These are phyloP conservation scores for Mycena metata DNA, from an alignment of 768 basidiomycete genomes.

Conservation along the genomic window DNA sequence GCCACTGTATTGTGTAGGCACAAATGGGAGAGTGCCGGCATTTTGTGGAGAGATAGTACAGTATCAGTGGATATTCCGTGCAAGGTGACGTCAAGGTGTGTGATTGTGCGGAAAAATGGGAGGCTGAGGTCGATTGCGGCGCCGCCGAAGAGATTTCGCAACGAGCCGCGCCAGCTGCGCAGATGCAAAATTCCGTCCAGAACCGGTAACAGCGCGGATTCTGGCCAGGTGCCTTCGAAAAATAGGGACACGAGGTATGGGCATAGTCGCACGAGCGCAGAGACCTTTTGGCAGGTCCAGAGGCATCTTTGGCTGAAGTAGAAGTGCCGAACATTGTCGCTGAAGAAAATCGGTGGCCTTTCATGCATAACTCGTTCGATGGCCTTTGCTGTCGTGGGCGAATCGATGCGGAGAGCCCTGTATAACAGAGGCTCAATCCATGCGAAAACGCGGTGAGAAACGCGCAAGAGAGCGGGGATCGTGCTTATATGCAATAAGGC, in stretches of 20 bases:
- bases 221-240: not conserved
- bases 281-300: not conserved
- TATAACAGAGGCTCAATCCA: constrained; percentile 26
- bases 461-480: no score
- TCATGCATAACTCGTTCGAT: not conserved
- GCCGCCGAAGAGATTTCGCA: not conserved
- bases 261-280: constrained; percentile 10
- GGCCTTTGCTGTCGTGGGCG: not conserved
- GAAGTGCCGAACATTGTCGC: constrained; percentile 7
- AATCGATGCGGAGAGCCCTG: not conserved
- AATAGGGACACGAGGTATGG: not conserved
- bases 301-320: not conserved
- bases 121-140: not conserved
- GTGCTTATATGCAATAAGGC: no score
- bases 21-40: constrained; percentile 22
- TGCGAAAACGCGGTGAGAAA: no score
- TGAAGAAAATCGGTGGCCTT: constrained; percentile 14
- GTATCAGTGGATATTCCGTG: rapidly evolving
- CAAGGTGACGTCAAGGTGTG: constrained; percentile 3
- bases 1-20: not conserved
- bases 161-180: constrained; percentile 8
- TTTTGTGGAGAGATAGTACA: not conserved
- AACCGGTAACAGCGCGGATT: not conserved
- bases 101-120: constrained; percentile 15
- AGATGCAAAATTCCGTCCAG: not conserved